Conservation (phyloP, 129 eudicot species). For the Flaveria linearis region DNA sequence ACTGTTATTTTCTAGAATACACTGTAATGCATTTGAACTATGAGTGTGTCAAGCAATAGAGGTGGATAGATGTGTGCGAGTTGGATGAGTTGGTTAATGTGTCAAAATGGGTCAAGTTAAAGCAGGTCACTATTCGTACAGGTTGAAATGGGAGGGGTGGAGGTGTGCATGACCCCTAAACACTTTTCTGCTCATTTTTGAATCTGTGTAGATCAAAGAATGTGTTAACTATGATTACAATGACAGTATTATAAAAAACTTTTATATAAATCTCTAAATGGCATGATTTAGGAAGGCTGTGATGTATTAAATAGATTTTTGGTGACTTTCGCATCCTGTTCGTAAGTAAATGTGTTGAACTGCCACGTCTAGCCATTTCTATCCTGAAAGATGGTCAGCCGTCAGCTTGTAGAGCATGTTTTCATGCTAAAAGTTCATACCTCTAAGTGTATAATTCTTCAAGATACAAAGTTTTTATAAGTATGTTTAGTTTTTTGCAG, state of each 20-base stretch:
- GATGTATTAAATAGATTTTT: neutral
- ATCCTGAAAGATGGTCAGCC: neutral
- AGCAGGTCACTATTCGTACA: neutral
- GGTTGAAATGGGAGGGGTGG: neutral
- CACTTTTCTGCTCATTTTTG: neutral
- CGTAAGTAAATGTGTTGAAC: neutral
- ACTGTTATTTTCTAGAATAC: neutral
- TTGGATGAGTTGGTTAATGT: neutral
- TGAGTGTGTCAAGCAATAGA: neutral
- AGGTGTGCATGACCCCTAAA: neutral
- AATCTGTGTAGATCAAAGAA: neutral
- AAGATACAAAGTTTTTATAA: neutral
- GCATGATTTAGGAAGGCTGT: neutral
- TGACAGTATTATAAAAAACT: too few relatives aligned
- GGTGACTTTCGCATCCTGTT: neutral
- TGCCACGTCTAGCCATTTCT: neutral
- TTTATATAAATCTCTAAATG: neutral
- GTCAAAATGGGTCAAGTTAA: neutral
- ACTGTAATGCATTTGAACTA: neutral
- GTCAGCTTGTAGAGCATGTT: neutral
- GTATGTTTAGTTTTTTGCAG: neutral
- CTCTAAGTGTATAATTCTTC: neutral
- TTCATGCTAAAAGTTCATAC: conserved; percentile 4
- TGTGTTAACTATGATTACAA: neutral
- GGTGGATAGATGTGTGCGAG: neutral